Evolutionary conservation across 2,329 filamentous ascomycete species (phyloP), one percentile per base, ranked within the genome.

Genomic region (Aureobasidium subglaciale): DNA sequence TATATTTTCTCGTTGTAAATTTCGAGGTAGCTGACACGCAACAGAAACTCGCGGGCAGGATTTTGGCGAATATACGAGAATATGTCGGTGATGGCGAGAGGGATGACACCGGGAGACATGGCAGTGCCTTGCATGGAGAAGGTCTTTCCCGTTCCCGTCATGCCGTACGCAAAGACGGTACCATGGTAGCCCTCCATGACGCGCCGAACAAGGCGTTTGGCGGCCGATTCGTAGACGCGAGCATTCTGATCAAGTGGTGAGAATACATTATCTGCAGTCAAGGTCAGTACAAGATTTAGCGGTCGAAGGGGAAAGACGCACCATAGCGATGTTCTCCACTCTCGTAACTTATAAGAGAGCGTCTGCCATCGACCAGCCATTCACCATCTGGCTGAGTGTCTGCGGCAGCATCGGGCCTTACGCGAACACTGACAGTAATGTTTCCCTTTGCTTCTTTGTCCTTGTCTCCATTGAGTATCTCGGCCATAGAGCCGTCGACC

Each of bases 171-270:
- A 69, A 99, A 97, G 22, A 99, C 93, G 1, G 93, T 99, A 58
- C 92, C 93, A 66, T 97, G 92, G 69, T 97, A 99, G 38, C 93
- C 93, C 75, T 99, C 93, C 93, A 99, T 99, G 48, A 99, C 93
- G 65, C 93, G 82, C 63, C 93, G 87, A 43, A 99, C 93, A 50
- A 99, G 78, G 59, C 93, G 87, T 73, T 97, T 97, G 40, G 93
- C 93, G 42, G 84, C 88, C 60, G 92, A 85, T 71, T 99, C 93
- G 69, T 99, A 99, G 9, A 99, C 93, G 68, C 87, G 86, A 53
- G 89, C 84, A 68, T 99, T 99, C 69, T 96, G 88, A 68, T 99
- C 92, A 68, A 95, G 84, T 16, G 90, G 88, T 49, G 89, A 84
- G 71, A 99, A 99, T 59, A 97, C 93, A 73, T 97, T 97, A 75